phyloP scores from a whole-genome alignment of 768 basidiomycete genomes.

The Leccinum arenicola region DNA sequence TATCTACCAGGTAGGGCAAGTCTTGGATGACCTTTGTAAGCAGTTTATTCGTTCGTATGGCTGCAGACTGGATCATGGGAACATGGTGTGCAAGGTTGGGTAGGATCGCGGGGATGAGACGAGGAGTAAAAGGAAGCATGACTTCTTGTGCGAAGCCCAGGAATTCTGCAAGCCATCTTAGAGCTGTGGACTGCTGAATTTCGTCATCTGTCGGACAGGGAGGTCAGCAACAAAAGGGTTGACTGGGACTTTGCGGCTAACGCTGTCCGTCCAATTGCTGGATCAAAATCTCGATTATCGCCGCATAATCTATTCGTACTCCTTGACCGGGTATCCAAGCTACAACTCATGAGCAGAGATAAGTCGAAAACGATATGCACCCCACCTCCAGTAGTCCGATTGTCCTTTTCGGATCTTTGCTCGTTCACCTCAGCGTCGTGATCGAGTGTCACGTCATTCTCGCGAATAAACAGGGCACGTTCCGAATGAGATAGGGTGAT shows the following conservation, averaged over 20 bases:
- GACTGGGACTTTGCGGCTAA: conserved; percentile 37
- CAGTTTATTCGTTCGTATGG: conserved; percentile 81
- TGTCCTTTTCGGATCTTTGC: conserved; percentile 42
- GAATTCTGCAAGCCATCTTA: conserved; percentile 91
- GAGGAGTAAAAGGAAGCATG: conserved; percentile 91
- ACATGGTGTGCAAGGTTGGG: conserved; percentile 94
- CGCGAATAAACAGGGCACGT: conserved; percentile 51
- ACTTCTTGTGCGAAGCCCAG: conserved; percentile 84
- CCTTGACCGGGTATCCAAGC: conserved; percentile 95
- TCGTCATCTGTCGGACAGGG: conserved; percentile 61
- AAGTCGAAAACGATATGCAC: background rate
- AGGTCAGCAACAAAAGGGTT: conserved; percentile 2
- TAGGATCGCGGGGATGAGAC: conserved; percentile 88
- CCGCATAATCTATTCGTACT: conserved; percentile 84
- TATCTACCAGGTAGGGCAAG: conserved; percentile 70
- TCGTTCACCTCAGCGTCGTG: conserved; percentile 46
- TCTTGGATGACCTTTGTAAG: conserved; percentile 84
- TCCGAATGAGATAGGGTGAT: conserved; percentile 57
- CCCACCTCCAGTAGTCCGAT: conserved; percentile 65
- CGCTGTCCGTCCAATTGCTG: conserved; percentile 82
- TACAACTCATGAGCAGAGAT: conserved; percentile 27
- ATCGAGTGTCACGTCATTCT: conserved; percentile 40
- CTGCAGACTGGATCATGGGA: conserved; percentile 82
- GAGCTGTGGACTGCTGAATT: conserved; percentile 91
- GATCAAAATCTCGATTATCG: conserved; percentile 91